Evolutionary conservation across 192 early-diverging fungal species (phyloP).

Genomic region (Entrophospora sp.): DNA sequence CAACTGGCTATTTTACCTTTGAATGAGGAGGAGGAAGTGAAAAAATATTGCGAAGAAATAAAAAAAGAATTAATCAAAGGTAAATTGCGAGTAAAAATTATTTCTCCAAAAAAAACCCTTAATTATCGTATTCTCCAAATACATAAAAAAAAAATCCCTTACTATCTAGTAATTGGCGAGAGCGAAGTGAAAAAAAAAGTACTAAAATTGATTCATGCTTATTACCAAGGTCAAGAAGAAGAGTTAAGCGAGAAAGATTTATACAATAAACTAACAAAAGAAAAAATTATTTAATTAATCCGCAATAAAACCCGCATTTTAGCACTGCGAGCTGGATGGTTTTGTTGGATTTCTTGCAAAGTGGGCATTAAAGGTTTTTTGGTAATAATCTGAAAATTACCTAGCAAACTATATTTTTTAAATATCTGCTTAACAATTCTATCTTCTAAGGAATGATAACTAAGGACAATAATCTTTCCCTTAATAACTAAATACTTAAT

Average conservation of each 20-base stretch:
- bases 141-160: background rate
- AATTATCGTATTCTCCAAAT: background rate
- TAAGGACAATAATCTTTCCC: conserved; percentile 5
- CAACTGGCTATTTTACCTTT: background rate
- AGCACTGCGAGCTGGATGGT: conserved; percentile 4
- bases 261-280: too few relatives aligned
- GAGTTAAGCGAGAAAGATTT: too few relatives aligned
- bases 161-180: background rate
- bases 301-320: conserved; percentile 5
- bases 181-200: background rate
- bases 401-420: background rate
- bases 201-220: background rate
- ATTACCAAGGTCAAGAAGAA: background rate
- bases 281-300: too few relatives aligned
- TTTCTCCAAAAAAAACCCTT: background rate
- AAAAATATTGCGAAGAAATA: background rate
- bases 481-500: background rate
- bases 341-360: background rate
- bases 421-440: conserved; percentile 14
- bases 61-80: background rate
- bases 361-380: background rate
- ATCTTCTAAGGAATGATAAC: conserved; percentile 15
- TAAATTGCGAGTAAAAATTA: background rate
- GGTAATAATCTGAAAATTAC: conserved; percentile 3
- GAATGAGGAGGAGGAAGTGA: background rate